A percentile compares a stretch with the other conserved stretches of the same genome.
These are phyloP conservation scores for Musa schizocarpa DNA, from an alignment of 176 grass and related monocot species.

Conservation along the genomic window DNA sequence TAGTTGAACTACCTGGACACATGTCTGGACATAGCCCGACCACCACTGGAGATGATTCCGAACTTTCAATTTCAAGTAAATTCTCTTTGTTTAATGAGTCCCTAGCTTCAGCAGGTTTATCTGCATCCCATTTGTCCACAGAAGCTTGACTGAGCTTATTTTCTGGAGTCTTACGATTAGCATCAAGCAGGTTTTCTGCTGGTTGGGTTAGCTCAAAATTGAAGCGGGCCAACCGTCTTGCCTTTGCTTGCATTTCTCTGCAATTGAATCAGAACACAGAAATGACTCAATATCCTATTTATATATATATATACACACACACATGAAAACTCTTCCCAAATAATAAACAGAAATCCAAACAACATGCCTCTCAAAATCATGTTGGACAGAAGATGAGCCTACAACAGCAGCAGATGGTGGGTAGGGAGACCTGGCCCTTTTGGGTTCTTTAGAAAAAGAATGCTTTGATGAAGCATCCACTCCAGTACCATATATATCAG, in stretches of 20 bases:
- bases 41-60: constrained; percentile 35
- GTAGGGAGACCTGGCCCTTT: constrained; percentile 26
- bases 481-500: constrained; percentile 22
- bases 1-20: constrained; percentile 60
- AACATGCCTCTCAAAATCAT: constrained; percentile 34
- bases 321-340: not conserved
- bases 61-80: constrained; percentile 39
- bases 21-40: constrained; percentile 83
- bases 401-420: constrained; percentile 24
- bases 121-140: constrained; percentile 16
- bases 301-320: not conserved
- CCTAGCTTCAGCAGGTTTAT: constrained; percentile 8
- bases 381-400: constrained; percentile 29
- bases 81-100: constrained; percentile 5
- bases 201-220: constrained; percentile 61
- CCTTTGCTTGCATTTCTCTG: constrained; percentile 87
- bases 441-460: constrained; percentile 20
- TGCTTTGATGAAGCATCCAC: constrained; percentile 34
- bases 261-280: constrained; percentile 6
- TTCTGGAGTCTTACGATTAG: constrained; percentile 29
- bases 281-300: not conserved
- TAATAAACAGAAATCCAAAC: not conserved
- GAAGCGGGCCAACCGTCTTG: constrained; percentile 73
- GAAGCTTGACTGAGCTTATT: constrained; percentile 36
- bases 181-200: constrained; percentile 37